A percentile compares a stretch with the other conserved stretches of the same genome.
Evolutionary conservation across 2,329 filamentous ascomycete species (phyloP).

Genomic region (Drechslerella coelobrocha): DNA sequence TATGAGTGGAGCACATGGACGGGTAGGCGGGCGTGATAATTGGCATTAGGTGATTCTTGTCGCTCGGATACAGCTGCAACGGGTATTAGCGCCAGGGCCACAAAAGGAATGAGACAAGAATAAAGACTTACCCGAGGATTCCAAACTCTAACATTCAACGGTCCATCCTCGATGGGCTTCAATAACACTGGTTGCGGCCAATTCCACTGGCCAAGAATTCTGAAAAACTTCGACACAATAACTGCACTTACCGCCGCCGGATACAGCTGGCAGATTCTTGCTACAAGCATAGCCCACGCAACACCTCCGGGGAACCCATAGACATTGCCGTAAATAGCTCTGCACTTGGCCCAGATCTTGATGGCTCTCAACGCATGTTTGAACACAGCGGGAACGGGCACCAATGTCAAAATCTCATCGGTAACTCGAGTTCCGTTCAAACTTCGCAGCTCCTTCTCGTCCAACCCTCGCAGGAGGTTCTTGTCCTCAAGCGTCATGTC

Average conservation of each 20-base stretch:
- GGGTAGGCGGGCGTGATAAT: slow-evolving; percentile 98
- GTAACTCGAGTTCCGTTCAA: slow-evolving; percentile 95
- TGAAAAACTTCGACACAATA: slow-evolving; percentile 92
- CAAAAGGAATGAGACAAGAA: neutral
- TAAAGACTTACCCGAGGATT: slow-evolving; percentile 75
- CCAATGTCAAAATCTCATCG: slow-evolving; percentile 85
- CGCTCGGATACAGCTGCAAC: slow-evolving; percentile 73
- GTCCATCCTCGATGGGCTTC: slow-evolving; percentile 83
- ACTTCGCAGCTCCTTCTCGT: slow-evolving; percentile 84
- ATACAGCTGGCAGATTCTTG: slow-evolving; percentile 93
- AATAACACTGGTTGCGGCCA: slow-evolving; percentile 95
- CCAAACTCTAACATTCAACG: slow-evolving; percentile 85
- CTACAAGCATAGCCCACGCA: slow-evolving; percentile 97
- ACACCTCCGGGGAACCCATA: slow-evolving; percentile 96
- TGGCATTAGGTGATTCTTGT: slow-evolving; percentile 90
- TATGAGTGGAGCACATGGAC: slow-evolving; percentile 97
- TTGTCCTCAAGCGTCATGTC: slow-evolving; percentile 81
- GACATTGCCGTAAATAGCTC: slow-evolving; percentile 93
- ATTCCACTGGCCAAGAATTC: slow-evolving; percentile 85
- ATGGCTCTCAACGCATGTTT: slow-evolving; percentile 86
- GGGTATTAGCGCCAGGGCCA: slow-evolving; percentile 4
- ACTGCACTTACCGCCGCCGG: slow-evolving; percentile 88
- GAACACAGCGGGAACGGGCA: slow-evolving; percentile 89
- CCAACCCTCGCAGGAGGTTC: slow-evolving; percentile 80
- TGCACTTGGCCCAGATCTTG: slow-evolving; percentile 93